phyloP scores from a whole-genome alignment of 2,329 filamentous ascomycete genomes.

The Botrytis paeoniae region DNA sequence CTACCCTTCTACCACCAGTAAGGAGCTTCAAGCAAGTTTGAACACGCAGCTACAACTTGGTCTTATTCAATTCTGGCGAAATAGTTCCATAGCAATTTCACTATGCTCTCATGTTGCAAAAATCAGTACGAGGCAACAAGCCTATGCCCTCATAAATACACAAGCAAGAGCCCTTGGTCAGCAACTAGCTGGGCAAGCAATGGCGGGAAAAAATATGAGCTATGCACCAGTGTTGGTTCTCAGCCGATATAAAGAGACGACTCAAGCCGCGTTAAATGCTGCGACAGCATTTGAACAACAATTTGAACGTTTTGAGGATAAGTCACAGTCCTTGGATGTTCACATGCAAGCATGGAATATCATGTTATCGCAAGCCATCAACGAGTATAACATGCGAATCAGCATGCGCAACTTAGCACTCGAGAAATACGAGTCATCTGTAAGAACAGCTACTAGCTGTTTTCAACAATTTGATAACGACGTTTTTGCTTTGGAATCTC shows the following conservation, averaged over 20 bases:
- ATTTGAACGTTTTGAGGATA: slow-evolving; percentile 10
- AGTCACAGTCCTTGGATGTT: neutral
- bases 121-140: neutral
- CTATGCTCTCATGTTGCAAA: neutral
- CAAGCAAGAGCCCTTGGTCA: neutral
- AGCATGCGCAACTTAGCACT: neutral
- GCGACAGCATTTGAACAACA: neutral
- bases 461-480: slow-evolving; percentile 6
- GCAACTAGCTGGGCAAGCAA: slow-evolving; percentile 7
- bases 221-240: slow-evolving; percentile 4
- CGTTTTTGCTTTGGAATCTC: neutral
- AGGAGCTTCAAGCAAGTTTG: slow-evolving; percentile 8
- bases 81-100: slow-evolving; percentile 5
- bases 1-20: slow-evolving; percentile 2
- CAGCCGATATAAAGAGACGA: slow-evolving; percentile 4
- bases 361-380: slow-evolving; percentile 9
- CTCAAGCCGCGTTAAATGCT: neutral
- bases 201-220: slow-evolving; percentile 9
- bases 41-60: slow-evolving; percentile 1
- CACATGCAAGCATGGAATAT: slow-evolving; percentile 10
- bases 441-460: slow-evolving; percentile 5
- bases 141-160: slow-evolving; percentile 5
- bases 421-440: slow-evolving; percentile 2
- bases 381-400: slow-evolving; percentile 7
- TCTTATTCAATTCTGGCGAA: slow-evolving; percentile 8